Conservation (phyloP, 2,329 filamentous ascomycete genomes). For the Aspergillus flavus region DNA sequence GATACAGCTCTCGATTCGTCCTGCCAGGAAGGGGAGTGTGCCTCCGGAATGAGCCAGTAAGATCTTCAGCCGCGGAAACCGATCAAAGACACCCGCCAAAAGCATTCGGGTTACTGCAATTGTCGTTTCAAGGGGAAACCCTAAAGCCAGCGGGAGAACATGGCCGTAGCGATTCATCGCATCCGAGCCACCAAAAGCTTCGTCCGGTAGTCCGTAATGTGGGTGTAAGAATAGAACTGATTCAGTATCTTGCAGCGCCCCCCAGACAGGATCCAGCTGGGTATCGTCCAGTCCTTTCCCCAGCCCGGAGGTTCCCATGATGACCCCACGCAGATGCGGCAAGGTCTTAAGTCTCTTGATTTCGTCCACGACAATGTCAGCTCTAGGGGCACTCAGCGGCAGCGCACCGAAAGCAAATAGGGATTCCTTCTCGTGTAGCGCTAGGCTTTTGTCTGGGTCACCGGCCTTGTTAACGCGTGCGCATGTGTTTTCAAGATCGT, state of each 20-base stretch:
- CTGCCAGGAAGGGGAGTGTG: constrained; percentile 84
- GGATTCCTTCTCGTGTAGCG: constrained; percentile 58
- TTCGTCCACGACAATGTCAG: constrained; percentile 62
- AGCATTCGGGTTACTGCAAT: constrained; percentile 88
- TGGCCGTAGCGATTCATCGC: constrained; percentile 76
- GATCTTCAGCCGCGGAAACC: constrained; percentile 68
- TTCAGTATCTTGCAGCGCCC: constrained; percentile 64
- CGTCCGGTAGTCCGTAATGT: constrained; percentile 82
- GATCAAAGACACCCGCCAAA: constrained; percentile 81
- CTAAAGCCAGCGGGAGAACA: constrained; percentile 80
- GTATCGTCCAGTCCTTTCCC: constrained; percentile 80
- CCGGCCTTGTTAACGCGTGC: constrained; percentile 40
- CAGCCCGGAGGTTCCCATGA: constrained; percentile 82
- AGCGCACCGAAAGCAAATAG: constrained; percentile 84
- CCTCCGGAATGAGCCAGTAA: constrained; percentile 87
- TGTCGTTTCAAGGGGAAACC: constrained; percentile 90
- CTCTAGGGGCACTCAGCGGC: constrained; percentile 69
- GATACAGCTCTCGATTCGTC: constrained; percentile 85
- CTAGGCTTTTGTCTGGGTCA: constrained; percentile 21
- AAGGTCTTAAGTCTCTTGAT: constrained; percentile 65
- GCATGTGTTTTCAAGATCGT: constrained; percentile 76
- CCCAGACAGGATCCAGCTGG: constrained; percentile 70
- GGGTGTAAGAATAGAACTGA: constrained; percentile 83
- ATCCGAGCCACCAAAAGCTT: constrained; percentile 78
- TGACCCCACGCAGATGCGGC: constrained; percentile 76